Evolutionary conservation across 768 basidiomycete species (phyloP).

Genomic region (Neoboletus brunneissimus): DNA sequence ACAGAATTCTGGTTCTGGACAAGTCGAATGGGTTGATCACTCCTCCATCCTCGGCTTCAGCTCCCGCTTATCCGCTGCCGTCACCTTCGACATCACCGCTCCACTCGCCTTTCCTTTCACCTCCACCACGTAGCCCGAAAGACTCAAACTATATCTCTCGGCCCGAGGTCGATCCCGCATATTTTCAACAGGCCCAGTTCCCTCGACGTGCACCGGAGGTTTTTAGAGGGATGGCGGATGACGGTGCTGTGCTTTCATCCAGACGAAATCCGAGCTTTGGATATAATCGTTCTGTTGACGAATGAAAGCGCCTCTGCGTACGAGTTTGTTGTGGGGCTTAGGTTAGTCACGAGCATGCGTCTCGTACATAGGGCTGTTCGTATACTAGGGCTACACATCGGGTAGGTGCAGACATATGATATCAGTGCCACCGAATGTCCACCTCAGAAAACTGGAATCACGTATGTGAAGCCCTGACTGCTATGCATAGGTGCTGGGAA

Average conservation of each 20-base stretch:
- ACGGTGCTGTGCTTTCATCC: constrained; percentile 23
- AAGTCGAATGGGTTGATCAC: constrained; percentile 70
- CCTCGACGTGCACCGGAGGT: constrained; percentile 35
- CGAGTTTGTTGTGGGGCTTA: neutral
- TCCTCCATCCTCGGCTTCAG: constrained; percentile 41
- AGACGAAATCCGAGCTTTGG: constrained; percentile 15
- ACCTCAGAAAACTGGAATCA: neutral
- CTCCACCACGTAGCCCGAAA: constrained; percentile 28
- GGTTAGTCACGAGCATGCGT: neutral
- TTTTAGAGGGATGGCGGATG: constrained; percentile 4
- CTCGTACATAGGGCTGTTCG: constrained; percentile 2
- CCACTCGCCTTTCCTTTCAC: constrained; percentile 22
- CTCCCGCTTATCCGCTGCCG: constrained; percentile 20
- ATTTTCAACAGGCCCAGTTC: constrained; percentile 37
- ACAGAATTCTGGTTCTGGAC: constrained; percentile 44
- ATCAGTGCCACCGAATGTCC: neutral
- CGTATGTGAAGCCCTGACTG: neutral
- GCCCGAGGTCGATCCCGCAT: constrained; percentile 30
- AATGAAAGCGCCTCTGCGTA: constrained; percentile 6
- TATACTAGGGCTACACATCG: neutral
- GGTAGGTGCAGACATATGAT: neutral
- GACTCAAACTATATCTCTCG: constrained; percentile 25
- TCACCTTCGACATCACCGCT: constrained; percentile 28
- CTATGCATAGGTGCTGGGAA: neutral
- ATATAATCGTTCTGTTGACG: constrained; percentile 4